These are phyloP conservation scores for Leptomonas pyrrhocoris DNA, from an alignment of 208 protist genomes.

Conservation along the genomic window DNA sequence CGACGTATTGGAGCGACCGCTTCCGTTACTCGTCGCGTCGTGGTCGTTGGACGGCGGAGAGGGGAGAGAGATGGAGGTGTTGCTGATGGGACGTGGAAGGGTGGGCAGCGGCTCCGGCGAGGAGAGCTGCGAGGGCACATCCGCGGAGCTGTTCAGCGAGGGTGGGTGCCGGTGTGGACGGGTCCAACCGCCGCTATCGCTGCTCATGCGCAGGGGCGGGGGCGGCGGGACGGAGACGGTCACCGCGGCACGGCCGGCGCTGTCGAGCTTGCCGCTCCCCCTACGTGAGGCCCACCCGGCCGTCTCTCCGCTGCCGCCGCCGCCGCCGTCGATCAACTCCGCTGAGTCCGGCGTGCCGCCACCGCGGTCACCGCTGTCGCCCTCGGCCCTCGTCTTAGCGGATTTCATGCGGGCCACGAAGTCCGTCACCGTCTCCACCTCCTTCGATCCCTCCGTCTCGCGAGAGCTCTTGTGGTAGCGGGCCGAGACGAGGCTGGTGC, in stretches of 20 bases:
- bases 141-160: neutral
- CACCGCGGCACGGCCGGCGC: neutral
- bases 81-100: neutral
- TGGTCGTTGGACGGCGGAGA: neutral
- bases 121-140: neutral
- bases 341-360: neutral
- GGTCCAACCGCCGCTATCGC: neutral
- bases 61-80: neutral
- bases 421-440: constrained; percentile 15
- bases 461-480: constrained; percentile 10
- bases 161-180: neutral
- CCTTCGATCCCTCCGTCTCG: neutral
- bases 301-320: neutral
- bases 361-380: too few relatives aligned
- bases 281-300: neutral
- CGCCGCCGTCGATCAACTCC: constrained; percentile 2
- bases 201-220: neutral
- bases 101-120: neutral
- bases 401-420: constrained; percentile 15
- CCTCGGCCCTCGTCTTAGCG: neutral
- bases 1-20: constrained; percentile 11
- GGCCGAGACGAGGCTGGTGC: constrained; percentile 11
- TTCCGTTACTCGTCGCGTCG: constrained; percentile 3
- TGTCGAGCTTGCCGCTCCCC: neutral
- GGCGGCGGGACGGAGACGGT: neutral